A percentile compares a stretch with the other conserved stretches of the same genome.
phyloP scores from a whole-genome alignment of 345 rosid genomes.

The Tarenaya hassleriana region DNA sequence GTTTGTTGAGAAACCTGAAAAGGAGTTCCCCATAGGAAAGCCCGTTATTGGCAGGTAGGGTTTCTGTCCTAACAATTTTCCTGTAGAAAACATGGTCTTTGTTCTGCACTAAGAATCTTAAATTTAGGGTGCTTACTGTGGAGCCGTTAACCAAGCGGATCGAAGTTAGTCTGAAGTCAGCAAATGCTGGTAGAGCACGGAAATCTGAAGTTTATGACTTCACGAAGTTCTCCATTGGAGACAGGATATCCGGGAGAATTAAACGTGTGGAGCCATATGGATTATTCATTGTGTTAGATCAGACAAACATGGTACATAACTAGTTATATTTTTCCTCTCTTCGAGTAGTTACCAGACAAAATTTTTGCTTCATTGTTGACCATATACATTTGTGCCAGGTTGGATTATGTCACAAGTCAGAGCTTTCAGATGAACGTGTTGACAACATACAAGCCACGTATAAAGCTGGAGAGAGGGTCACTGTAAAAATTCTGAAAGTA shows the following conservation, averaged over 20 bases:
- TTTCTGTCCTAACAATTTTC: slow-evolving; percentile 8
- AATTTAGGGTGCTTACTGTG: slow-evolving; percentile 65
- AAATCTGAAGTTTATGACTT: slow-evolving; percentile 50
- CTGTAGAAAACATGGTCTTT: slow-evolving; percentile 1
- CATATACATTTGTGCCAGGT: slow-evolving; percentile 46
- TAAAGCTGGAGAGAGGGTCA: slow-evolving; percentile 71
- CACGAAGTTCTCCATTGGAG: slow-evolving; percentile 54
- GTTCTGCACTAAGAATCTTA: slow-evolving; percentile 24
- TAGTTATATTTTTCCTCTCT: slow-evolving; percentile 5
- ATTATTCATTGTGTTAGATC: slow-evolving; percentile 55
- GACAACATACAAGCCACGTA: slow-evolving; percentile 50
- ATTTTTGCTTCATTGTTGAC: slow-evolving; percentile 7
- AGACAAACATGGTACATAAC: slow-evolving; percentile 61
- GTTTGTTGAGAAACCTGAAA: slow-evolving; percentile 57
- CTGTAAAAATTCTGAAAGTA: slow-evolving; percentile 82
- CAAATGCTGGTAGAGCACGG: slow-evolving; percentile 29
- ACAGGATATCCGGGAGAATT: slow-evolving; percentile 53
- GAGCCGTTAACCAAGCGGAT: slow-evolving; percentile 79
- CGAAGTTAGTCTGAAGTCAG: slow-evolving; percentile 75
- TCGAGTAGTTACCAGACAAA: slow-evolving; percentile 4
- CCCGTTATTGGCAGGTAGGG: slow-evolving; percentile 75
- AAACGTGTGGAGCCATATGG: slow-evolving; percentile 83
- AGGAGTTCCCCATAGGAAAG: slow-evolving; percentile 83
- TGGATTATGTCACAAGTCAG: slow-evolving; percentile 84
- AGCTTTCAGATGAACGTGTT: slow-evolving; percentile 60